Conservation (phyloP, 345 rosid species). For the Eucalyptus guilfoylei region DNA sequence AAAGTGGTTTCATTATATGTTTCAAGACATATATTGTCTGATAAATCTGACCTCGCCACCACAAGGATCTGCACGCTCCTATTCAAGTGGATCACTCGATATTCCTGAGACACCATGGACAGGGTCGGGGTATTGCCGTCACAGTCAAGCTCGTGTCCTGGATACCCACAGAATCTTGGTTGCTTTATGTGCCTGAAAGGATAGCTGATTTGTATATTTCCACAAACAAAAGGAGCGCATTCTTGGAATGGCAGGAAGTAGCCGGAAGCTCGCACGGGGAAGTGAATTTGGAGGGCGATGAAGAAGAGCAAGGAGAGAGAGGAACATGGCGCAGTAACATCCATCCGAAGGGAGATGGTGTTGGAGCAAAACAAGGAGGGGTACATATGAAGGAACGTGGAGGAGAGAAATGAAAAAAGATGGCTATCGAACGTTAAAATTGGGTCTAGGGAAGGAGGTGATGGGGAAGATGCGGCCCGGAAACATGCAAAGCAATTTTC, state of each 20-base stretch:
- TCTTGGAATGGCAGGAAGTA: neutral
- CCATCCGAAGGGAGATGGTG: neutral
- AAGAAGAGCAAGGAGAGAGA: neutral
- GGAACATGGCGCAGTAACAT: neutral
- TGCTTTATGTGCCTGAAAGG: accelerated
- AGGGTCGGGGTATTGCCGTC: accelerated
- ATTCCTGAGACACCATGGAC: neutral
- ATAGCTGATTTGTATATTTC: neutral
- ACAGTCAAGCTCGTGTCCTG: neutral
- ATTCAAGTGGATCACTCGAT: neutral
- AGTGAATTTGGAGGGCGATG: neutral
- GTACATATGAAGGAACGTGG: neutral
- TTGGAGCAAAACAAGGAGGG: neutral
- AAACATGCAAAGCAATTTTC: neutral
- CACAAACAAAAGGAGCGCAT: neutral
- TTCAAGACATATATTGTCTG: neutral
- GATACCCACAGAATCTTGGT: neutral
- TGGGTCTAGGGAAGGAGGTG: accelerated
- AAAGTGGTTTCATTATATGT: neutral
- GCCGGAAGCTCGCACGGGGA: neutral
- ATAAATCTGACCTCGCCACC: neutral
- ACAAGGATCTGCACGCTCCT: neutral
- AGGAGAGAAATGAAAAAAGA: neutral
- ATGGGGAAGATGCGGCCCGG: neutral
- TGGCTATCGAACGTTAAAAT: neutral